Evolutionary conservation across 306 rosid species (phyloP).

Genomic region (Quercus berberidifolia): DNA sequence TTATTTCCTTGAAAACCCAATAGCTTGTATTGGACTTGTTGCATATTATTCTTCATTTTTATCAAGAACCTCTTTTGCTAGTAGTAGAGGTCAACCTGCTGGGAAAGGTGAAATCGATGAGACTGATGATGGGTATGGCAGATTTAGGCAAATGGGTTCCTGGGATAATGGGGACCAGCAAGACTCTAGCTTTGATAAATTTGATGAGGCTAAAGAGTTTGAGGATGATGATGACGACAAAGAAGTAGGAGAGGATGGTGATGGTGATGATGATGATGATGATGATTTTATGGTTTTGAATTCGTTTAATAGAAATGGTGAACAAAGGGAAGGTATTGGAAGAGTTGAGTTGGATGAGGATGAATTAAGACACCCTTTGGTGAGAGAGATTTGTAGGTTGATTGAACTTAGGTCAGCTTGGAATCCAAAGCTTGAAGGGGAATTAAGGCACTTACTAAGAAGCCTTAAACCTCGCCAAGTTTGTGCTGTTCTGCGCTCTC

Average conservation of each 20-base stretch:
- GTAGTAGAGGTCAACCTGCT: constrained; percentile 13
- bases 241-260: constrained; percentile 22
- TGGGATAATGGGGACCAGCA: constrained; percentile 23
- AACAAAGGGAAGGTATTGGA: constrained; percentile 19
- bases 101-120: constrained; percentile 17
- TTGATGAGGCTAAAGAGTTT: constrained; percentile 20
- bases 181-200: constrained; percentile 6
- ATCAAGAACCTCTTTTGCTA: constrained; percentile 21
- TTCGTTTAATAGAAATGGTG: constrained; percentile 22
- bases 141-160: constrained; percentile 35
- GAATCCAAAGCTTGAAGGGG: constrained; percentile 63
- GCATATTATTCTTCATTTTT: constrained; percentile 31
- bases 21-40: constrained; percentile 4
- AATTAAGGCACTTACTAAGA: constrained; percentile 63
- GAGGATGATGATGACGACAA: constrained; percentile 24
- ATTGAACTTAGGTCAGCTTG: constrained; percentile 62
- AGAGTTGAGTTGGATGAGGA: constrained; percentile 52
- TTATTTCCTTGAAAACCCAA: constrained; percentile 20
- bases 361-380: constrained; percentile 71
- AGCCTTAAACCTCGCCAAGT: constrained; percentile 75
- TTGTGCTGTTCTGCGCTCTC: constrained; percentile 74
- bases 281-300: constrained; percentile 39
- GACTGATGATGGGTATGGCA: constrained; percentile 13
- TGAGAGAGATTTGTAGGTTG: constrained; percentile 60
- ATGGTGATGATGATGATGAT: constrained; percentile 15